Conservation (phyloP, 495 filamentous ascomycete genomes). For the Talaromyces stipitatus region DNA sequence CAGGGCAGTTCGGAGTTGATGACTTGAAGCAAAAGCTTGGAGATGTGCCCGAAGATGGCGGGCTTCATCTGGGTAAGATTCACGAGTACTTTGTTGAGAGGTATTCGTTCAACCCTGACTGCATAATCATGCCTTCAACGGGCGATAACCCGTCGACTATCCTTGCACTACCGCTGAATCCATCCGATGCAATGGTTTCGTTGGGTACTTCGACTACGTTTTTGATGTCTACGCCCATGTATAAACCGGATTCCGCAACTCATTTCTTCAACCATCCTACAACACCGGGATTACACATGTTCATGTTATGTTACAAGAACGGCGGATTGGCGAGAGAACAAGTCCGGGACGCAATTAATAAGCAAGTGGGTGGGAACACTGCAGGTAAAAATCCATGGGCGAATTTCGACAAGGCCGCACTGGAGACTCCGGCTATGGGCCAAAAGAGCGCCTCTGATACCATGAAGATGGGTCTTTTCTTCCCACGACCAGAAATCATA, state of each 20-base stretch:
- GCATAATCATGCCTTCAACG: slow-evolving; percentile 76
- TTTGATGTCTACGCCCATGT: slow-evolving; percentile 87
- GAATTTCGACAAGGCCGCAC: slow-evolving; percentile 62
- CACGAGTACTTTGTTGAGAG: slow-evolving; percentile 66
- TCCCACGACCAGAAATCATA: slow-evolving; percentile 91
- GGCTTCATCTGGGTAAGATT: slow-evolving; percentile 65
- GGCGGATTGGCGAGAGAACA: slow-evolving; percentile 87
- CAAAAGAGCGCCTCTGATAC: slow-evolving; percentile 42
- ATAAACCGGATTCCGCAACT: slow-evolving; percentile 77
- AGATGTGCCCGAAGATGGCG: slow-evolving; percentile 69
- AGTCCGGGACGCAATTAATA: slow-evolving; percentile 64
- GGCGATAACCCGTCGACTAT: slow-evolving; percentile 97
- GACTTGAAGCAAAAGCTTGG: slow-evolving; percentile 76
- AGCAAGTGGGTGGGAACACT: slow-evolving; percentile 26
- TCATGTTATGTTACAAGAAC: slow-evolving; percentile 99
- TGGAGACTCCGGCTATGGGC: slow-evolving; percentile 59
- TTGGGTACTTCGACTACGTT: slow-evolving; percentile 95
- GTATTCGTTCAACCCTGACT: slow-evolving; percentile 70
- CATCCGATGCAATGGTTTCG: slow-evolving; percentile 86
- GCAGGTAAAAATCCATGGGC: slow-evolving; percentile 54
- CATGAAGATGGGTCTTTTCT: slow-evolving; percentile 84
- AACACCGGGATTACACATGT: slow-evolving; percentile 79
- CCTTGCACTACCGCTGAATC: slow-evolving; percentile 75
- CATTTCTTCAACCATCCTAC: slow-evolving; percentile 91
- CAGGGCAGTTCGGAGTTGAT: slow-evolving; percentile 55